Conservation (phyloP, 805 yeast genomes). For the Schwanniomyces vanrijiae region DNA sequence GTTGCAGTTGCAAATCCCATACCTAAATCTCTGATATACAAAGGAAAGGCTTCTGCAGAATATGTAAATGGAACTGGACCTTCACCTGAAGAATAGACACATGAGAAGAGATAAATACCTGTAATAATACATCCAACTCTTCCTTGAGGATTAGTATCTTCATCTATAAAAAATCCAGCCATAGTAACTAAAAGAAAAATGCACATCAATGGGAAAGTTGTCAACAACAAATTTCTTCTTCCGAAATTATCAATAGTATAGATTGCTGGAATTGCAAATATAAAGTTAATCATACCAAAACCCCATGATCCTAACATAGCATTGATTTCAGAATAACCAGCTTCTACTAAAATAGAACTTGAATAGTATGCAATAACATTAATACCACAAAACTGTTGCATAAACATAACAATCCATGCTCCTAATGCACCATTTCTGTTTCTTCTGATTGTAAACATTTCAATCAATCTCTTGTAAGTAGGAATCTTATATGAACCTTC, state of each 20-base stretch:
- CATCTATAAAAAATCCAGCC: conserved; percentile 61
- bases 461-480: conserved; percentile 43
- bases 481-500: conserved; percentile 54
- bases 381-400: conserved; percentile 85
- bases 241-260: conserved; percentile 72
- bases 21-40: conserved; percentile 71
- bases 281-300: conserved; percentile 71
- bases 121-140: conserved; percentile 50
- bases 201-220: conserved; percentile 61
- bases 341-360: conserved; percentile 63
- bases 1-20: conserved; percentile 73
- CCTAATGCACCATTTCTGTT: conserved; percentile 77
- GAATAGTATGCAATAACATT: conserved; percentile 82
- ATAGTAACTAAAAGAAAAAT: conserved; percentile 55
- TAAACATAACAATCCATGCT: conserved; percentile 74
- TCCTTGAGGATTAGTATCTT: conserved; percentile 14
- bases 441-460: conserved; percentile 65
- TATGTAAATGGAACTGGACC: conserved; percentile 86
- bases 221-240: conserved; percentile 54
- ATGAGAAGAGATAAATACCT: conserved; percentile 70
- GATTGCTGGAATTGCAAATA: conserved; percentile 76
- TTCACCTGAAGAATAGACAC: conserved; percentile 73
- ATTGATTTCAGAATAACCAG: conserved; percentile 56
- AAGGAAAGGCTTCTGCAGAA: conserved; percentile 75
- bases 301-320: conserved; percentile 79